Base-by-base conservation (phyloP, 768 basidiomycete species). In the Hebeloma cylindrosporum region DNA sequence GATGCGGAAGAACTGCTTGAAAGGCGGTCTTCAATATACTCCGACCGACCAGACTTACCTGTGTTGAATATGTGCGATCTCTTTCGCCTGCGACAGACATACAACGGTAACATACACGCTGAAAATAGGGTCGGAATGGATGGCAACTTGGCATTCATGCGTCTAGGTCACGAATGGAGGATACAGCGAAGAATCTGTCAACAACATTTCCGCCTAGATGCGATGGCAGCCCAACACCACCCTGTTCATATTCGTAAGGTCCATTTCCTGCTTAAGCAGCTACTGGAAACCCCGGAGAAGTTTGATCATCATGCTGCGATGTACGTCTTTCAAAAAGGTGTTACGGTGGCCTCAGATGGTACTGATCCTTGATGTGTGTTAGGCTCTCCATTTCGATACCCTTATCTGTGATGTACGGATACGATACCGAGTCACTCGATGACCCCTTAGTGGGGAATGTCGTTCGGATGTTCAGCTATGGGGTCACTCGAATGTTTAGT, bases 1-100 rank as follows among this genome's bases (percentile, higher is more conserved):
- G 57, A 54, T 30, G 52, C 50, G 18, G 40, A 36, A 10, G 36
- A 40, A 22, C 20, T 59, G 2, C 56, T 79, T 11, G 75, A 78
- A 48, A 74, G 72, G 40, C 66, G 73, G 14, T 70, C 73, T 0
- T 62, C 68, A 2, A 69, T 70, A 23, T 75, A 76, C 38, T 73
- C 72, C 17, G 72, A 68, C 46, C 63, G 74, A 4, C 77, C 75
- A 14, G 64, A 67, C 1, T 46, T 47, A 20, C 53, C 56, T n/a
- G 48, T 58, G 1, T 6, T 45, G 5, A 36, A 36, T 8, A 16
- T 54, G 55, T 51, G 31, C 31, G 48, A 9, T 8, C 17, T 20
- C 18, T 22, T 32, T 18, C 21, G 20, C 4, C 14, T 9, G 6
- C 18, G 7, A 16, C 4, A 13, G n/a, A 18, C n/a, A 8, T 11